Evolutionary conservation across 2,329 filamentous ascomycete genomes (phyloP).

Genomic region (Arthrobotrys iridis): DNA sequence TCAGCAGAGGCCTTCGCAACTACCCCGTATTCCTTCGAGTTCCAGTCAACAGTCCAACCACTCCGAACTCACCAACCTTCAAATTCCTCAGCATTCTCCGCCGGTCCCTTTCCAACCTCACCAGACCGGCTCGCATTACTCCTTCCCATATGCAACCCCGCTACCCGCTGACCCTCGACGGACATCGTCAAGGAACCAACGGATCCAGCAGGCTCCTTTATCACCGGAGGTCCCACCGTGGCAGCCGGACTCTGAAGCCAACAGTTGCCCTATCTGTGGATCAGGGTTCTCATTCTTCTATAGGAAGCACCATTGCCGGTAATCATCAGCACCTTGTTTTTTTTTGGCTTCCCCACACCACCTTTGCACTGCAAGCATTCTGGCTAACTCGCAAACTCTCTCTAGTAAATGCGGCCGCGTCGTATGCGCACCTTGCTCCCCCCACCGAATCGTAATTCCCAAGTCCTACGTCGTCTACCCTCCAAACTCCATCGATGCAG

Average conservation of each 20-base stretch:
- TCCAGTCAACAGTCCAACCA: conserved; percentile 27
- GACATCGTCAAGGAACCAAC: neutral
- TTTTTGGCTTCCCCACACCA: no score
- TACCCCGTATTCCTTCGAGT: conserved; percentile 29
- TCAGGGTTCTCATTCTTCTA: conserved; percentile 58
- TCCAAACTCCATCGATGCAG: conserved; percentile 39
- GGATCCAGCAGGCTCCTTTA: conserved; percentile 12
- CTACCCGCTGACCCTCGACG: conserved; percentile 25
- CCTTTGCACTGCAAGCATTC: no score
- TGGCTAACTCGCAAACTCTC: neutral
- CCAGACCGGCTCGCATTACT: conserved; percentile 24
- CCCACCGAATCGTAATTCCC: conserved; percentile 58
- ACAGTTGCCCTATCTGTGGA: conserved; percentile 57
- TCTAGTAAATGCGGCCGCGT: conserved; percentile 58
- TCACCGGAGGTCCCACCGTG: conserved; percentile 55
- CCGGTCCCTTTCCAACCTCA: conserved; percentile 46
- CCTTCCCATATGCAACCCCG: conserved; percentile 27
- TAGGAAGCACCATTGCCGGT: conserved; percentile 59
- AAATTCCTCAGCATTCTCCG: conserved; percentile 39
- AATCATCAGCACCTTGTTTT: neutral
- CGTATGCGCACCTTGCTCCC: conserved; percentile 58
- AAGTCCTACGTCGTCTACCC: conserved; percentile 58
- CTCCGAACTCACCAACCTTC: conserved; percentile 30
- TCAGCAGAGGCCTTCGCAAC: neutral
- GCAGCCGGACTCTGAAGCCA: conserved; percentile 57